Evolutionary conservation across 23 red algal genomes (phyloP).

Genomic region (Gracilaria gracilis): DNA sequence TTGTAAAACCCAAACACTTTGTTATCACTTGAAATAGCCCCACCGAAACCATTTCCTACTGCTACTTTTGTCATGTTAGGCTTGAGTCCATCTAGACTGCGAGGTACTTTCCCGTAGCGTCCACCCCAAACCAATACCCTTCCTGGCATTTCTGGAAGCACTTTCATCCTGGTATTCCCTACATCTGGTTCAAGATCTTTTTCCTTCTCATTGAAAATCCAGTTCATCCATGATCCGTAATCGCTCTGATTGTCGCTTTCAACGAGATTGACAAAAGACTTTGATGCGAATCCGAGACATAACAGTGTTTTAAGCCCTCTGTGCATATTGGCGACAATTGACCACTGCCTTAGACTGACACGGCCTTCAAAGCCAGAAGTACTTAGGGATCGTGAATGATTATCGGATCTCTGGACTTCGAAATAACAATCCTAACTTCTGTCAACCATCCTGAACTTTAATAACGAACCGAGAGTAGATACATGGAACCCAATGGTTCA

Average conservation of each 20-base stretch:
- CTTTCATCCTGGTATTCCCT: background rate
- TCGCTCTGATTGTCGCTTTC: background rate
- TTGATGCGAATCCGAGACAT: constrained; percentile 3
- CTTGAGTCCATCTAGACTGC: background rate
- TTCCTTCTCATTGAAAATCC: constrained; percentile 1
- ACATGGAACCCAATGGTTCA: no score
- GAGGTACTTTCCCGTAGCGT: background rate
- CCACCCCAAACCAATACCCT: constrained; percentile 31
- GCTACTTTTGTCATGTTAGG: constrained; percentile 5
- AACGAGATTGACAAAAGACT: background rate
- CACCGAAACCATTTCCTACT: constrained; percentile 28
- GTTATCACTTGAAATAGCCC: constrained; percentile 12
- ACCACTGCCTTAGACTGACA: background rate
- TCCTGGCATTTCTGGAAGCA: background rate
- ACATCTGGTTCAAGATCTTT: background rate
- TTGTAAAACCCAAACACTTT: background rate
- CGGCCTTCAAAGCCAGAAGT: background rate
- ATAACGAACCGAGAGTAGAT: no score
- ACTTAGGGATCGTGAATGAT: background rate
- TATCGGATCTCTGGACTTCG: no score
- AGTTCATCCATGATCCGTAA: background rate
- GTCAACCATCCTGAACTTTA: no score
- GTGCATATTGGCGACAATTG: background rate
- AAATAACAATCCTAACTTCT: no score
- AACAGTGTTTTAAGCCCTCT: background rate